Base-by-base conservation (phyloP, 495 filamentous ascomycete species). In the Penicillium dipodomyicola region DNA sequence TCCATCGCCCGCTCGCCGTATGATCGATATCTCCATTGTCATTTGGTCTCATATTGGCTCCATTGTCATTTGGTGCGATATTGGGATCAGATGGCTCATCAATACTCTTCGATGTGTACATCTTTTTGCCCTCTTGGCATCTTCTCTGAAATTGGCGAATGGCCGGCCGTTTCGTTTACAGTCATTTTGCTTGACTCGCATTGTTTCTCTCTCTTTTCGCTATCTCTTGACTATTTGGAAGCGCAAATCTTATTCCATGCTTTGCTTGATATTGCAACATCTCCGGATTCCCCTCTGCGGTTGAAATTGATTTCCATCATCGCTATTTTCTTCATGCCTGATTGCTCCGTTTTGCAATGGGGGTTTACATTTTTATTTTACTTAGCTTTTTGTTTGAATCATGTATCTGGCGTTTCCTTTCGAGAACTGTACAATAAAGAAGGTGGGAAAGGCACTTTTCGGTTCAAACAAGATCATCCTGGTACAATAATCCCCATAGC, bases 251-350 rank as follows among this genome's bases (percentile, higher is more conserved):
- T 30, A 57, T 62, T 25, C 40, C 40, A 49, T 49, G 61, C 43
- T 59, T 52, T 64, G 46, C 45, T 57, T 52, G 55, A 46, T 58
- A 48, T 58, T 52, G 29, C 55, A 30, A 51, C 49, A 56, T 41
- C 42, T 64, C 49, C 56, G 49, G 65, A 67, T 67, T 59, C 59
- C 65, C 65, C 56, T 55, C 54, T 59, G 53, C 55, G 54, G 56
- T 58, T 65, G 22, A 45, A 48, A 30, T 55, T 52, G 23, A 15
- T 50, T 45, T 57, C 32, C 55, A 53, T 67, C 47, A 53, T 49
- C 46, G 45, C 47, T 46, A 55, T 56, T 47, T 42, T 45, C 56
- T 43, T 62, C 27, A 20, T 57, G 33, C 40, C 40, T 39, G 41
- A 30, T 44, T 56, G 42, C 25, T 53, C 10, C 39, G 46, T 8